Evolutionary conservation across 2,329 filamentous ascomycete genomes (phyloP).

Genomic region (Falciphora oryzae): DNA sequence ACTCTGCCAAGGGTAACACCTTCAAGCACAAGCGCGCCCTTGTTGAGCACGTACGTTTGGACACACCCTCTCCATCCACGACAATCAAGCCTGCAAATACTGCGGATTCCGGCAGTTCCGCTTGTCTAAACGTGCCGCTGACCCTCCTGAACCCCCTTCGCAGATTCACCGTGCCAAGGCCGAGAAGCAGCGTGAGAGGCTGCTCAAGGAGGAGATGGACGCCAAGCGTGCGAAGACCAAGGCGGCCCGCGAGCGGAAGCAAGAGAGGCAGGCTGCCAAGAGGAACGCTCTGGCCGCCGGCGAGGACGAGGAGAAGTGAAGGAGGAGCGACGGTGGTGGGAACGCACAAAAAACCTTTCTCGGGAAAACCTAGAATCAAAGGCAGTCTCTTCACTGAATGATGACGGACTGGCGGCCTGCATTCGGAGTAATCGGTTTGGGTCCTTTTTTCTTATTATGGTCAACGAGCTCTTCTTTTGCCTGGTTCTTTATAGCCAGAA

Average conservation of each 20-base stretch:
- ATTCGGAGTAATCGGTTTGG: constrained; percentile 54
- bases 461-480: constrained; percentile 15
- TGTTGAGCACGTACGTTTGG: constrained; percentile 92
- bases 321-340: constrained; percentile 3
- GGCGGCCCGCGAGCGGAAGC: constrained; percentile 97
- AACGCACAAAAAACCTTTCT: constrained; percentile 10
- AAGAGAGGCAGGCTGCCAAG: constrained; percentile 88
- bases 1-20: constrained; percentile 99
- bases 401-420: constrained; percentile 39
- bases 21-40: constrained; percentile 99
- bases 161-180: constrained; percentile 99
- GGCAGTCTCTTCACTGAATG: constrained; percentile 34
- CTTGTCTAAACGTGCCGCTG: not conserved
- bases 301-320: constrained; percentile 54
- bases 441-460: constrained; percentile 33
- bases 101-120: not conserved
- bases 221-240: constrained; percentile 99
- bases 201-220: constrained; percentile 99
- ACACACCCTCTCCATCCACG: not conserved
- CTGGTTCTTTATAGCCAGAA: constrained; percentile 6
- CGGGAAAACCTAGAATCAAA: constrained; percentile 10
- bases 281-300: constrained; percentile 73
- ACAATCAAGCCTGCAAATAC: not conserved
- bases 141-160: constrained; percentile 17
- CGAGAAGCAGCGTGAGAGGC: constrained; percentile 93